Percentiles rank a stretch among this genome's conserved stretches.
phyloP scores from a whole-genome alignment of 2,329 filamentous ascomycete genomes.

The Microthyrium microscopicum region DNA sequence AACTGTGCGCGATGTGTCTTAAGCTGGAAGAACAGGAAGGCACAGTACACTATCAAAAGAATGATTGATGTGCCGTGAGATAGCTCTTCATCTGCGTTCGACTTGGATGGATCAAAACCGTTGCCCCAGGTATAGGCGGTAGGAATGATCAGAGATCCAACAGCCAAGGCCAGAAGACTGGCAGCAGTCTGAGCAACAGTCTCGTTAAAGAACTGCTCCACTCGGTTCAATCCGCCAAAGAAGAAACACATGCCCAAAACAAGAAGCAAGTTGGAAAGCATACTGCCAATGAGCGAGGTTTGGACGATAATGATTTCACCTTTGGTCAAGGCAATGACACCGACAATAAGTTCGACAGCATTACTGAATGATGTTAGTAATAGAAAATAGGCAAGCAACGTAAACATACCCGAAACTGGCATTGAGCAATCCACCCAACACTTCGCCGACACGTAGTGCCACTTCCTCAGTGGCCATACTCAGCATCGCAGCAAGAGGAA shows the following conservation, averaged over 20 bases:
- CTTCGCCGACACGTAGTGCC: slow-evolving; percentile 60
- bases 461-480: slow-evolving; percentile 85
- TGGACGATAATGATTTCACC: slow-evolving; percentile 71
- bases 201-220: slow-evolving; percentile 80
- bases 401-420: slow-evolving; percentile 64
- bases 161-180: slow-evolving; percentile 61
- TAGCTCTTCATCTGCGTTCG: slow-evolving; percentile 17
- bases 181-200: slow-evolving; percentile 83
- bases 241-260: slow-evolving; percentile 91
- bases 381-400: slow-evolving; percentile 1
- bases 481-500: slow-evolving; percentile 74
- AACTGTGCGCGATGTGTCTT: slow-evolving; percentile 71
- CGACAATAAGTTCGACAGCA: slow-evolving; percentile 77
- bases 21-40: slow-evolving; percentile 81
- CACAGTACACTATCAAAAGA: slow-evolving; percentile 65
- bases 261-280: slow-evolving; percentile 76
- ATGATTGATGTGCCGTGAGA: slow-evolving; percentile 66
- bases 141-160: slow-evolving; percentile 72
- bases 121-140: slow-evolving; percentile 53
- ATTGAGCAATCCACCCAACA: slow-evolving; percentile 74
- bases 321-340: slow-evolving; percentile 64
- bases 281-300: slow-evolving; percentile 80
- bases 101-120: background rate
- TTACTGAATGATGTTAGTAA: slow-evolving; percentile 35
- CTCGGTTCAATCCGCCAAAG: slow-evolving; percentile 60